Percentiles rank a stretch among this genome's conserved stretches.
Conservation (phyloP, 176 grass and related monocot genomes). For the Hordeum marinum region DNA sequence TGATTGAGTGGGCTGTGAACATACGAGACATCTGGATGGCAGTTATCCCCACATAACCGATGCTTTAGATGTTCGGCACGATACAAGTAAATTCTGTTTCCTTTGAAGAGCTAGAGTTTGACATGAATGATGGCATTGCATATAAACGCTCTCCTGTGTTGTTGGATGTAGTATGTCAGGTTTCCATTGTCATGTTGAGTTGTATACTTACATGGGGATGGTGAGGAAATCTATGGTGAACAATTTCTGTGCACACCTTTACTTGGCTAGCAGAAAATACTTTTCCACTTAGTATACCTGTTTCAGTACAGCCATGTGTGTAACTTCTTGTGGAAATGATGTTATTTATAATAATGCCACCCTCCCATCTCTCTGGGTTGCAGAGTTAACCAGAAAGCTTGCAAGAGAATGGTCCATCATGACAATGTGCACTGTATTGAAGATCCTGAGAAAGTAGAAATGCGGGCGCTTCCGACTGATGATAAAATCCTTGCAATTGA, state of each 20-base stretch:
- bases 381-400: constrained; percentile 61
- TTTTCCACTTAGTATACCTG: neutral
- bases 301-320: neutral
- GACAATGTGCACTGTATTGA: constrained; percentile 37
- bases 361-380: constrained; percentile 5
- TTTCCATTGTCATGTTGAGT: neutral
- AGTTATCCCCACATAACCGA: neutral
- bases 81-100: neutral
- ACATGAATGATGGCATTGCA: constrained; percentile 4
- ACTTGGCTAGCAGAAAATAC: neutral
- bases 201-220: neutral
- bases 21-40: neutral
- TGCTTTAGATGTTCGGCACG: neutral
- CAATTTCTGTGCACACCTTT: neutral
- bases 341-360: neutral
- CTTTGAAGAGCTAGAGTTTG: neutral
- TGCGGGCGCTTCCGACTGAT: constrained; percentile 20
- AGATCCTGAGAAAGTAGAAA: constrained; percentile 44
- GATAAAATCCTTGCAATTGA: constrained; percentile 45
- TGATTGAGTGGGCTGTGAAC: neutral
- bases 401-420: constrained; percentile 25
- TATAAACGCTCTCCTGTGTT: neutral
- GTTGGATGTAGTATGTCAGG: neutral
- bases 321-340: constrained; percentile 7
- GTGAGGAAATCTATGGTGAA: neutral